phyloP scores from a whole-genome alignment of 768 basidiomycete species.

The Neoboletus brunneissimus region DNA sequence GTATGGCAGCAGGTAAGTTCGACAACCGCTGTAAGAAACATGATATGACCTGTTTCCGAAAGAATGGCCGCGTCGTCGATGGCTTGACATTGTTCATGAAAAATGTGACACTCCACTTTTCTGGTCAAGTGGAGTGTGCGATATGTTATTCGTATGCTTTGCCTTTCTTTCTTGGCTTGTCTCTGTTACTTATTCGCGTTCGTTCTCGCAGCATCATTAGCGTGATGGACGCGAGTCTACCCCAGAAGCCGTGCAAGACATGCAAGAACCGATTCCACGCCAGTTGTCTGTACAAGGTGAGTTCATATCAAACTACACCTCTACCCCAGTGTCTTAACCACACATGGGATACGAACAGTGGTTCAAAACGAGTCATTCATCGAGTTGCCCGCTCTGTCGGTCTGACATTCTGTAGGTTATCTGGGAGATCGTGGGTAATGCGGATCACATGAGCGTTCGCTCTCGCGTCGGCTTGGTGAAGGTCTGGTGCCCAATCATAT shows the following conservation, averaged over 20 bases:
- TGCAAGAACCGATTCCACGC: slow-evolving; percentile 95
- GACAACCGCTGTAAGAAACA: background rate
- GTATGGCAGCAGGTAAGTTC: slow-evolving; percentile 77
- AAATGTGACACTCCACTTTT: slow-evolving; percentile 90
- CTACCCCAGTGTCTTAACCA: background rate
- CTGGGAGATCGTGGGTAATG: background rate
- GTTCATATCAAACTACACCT: slow-evolving; percentile 11
- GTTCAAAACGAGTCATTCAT: slow-evolving; percentile 87
- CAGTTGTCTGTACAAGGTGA: slow-evolving; percentile 84
- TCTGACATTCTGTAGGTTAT: slow-evolving; percentile 66
- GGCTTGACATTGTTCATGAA: slow-evolving; percentile 89
- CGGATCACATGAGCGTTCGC: background rate
- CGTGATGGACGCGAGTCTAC: slow-evolving; percentile 82
- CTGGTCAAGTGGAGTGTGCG: slow-evolving; percentile 93
- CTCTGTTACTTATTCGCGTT: background rate
- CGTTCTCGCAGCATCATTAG: slow-evolving; percentile 70
- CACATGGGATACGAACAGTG: slow-evolving; percentile 50
- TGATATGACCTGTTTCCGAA: background rate
- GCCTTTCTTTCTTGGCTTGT: background rate
- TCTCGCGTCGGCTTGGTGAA: background rate
- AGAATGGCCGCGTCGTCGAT: slow-evolving; percentile 92
- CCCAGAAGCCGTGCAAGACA: slow-evolving; percentile 88
- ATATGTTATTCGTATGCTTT: slow-evolving; percentile 85
- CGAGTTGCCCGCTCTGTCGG: slow-evolving; percentile 88
- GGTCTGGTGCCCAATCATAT: background rate